A percentile compares a stretch with the other conserved stretches of the same genome.
These are phyloP conservation scores for Pelagophyceae sp. DNA, from an alignment of 352 stramenopile genomes.

Conservation along the genomic window DNA sequence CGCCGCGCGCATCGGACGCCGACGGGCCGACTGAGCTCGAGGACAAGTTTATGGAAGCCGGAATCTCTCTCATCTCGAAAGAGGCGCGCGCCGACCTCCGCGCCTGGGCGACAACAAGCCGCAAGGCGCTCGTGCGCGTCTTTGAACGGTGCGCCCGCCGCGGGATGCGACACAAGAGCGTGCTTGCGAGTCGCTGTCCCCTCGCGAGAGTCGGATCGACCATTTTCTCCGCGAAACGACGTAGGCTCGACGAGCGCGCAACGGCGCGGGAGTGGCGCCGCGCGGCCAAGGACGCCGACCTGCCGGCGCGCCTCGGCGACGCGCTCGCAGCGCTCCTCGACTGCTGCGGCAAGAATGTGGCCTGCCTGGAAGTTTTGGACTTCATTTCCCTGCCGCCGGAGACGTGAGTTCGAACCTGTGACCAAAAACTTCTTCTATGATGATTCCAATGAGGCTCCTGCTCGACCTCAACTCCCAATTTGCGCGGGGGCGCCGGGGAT, in stretches of 20 bases:
- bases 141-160: neutral
- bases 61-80: neutral
- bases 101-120: neutral
- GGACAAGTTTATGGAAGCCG: neutral
- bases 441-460: no score
- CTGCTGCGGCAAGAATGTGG: neutral
- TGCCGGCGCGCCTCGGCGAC: neutral
- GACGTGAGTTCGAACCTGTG: no score
- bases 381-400: neutral
- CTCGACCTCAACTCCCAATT: no score
- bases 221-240: no score
- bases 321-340: neutral
- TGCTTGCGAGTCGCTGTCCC: no score
- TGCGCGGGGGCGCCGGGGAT: no score
- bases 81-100: neutral
- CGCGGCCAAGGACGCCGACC: neutral
- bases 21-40: neutral
- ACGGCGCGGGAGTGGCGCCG: neutral
- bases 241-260: no score
- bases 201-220: no score
- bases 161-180: no score
- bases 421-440: no score
- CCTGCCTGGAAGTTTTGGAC: neutral
- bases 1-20: neutral
- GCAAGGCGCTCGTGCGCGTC: neutral